Conservation (phyloP, 164 flowering plant species). For the Umbellularia californica region DNA sequence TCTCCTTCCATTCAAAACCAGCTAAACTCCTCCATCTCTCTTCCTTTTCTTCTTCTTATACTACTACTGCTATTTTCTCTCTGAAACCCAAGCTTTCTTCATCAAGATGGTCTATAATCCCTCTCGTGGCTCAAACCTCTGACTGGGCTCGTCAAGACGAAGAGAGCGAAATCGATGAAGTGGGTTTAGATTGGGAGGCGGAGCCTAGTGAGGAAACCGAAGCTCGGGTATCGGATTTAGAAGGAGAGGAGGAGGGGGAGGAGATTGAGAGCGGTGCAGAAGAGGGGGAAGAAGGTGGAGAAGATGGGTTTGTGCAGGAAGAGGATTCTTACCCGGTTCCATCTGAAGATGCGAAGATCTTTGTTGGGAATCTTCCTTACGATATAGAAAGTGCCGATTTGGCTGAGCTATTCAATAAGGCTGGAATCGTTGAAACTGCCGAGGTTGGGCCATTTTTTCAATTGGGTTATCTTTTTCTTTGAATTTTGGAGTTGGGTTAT, state of each 20-base stretch:
- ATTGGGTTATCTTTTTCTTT: neutral
- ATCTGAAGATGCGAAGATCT: slow-evolving; percentile 53
- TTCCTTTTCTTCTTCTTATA: neutral
- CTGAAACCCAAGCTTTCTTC: slow-evolving; percentile 21
- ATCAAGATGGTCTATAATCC: slow-evolving; percentile 9
- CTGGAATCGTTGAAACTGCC: slow-evolving; percentile 52
- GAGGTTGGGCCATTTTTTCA: slow-evolving; percentile 29
- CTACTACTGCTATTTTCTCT: neutral
- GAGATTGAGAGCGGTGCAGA: slow-evolving; percentile 17
- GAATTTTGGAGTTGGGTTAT: neutral
- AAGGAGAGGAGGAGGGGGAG: slow-evolving; percentile 7
- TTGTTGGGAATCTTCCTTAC: slow-evolving; percentile 50
- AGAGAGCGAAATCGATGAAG: slow-evolving; percentile 20
- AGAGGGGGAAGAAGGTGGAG: slow-evolving; percentile 16
- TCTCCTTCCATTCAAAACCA: slow-evolving; percentile 34
- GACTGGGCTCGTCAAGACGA: slow-evolving; percentile 45
- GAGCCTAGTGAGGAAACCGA: slow-evolving; percentile 18
- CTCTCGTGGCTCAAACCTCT: slow-evolving; percentile 43
- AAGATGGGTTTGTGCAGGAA: slow-evolving; percentile 12
- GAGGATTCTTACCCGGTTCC: slow-evolving; percentile 20
- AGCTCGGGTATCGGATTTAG: slow-evolving; percentile 18
- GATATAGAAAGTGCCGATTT: slow-evolving; percentile 45
- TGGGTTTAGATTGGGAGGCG: slow-evolving; percentile 14
- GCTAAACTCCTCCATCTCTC: slow-evolving; percentile 27
- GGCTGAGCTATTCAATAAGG: slow-evolving; percentile 45